A percentile compares a stretch with the other conserved stretches of the same genome.
Evolutionary conservation across 2,329 filamentous ascomycete species (phyloP).

Genomic region (Microdochium bolleyi): DNA sequence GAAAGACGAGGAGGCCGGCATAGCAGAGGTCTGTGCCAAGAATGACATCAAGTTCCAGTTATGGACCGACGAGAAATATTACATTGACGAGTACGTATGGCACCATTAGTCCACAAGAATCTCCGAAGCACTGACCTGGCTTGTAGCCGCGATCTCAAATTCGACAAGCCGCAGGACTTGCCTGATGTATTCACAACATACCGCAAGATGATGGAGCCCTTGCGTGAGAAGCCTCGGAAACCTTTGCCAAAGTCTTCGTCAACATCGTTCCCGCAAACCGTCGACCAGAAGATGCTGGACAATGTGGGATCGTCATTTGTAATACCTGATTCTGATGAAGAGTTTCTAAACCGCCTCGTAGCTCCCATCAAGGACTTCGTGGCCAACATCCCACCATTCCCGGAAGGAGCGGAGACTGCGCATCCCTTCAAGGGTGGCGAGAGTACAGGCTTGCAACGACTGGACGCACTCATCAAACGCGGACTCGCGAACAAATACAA

Average conservation of each 20-base stretch:
- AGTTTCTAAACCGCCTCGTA: constrained; percentile 44
- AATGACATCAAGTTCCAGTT: constrained; percentile 51
- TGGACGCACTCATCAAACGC: constrained; percentile 51
- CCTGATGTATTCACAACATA: constrained; percentile 72
- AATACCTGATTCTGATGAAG: constrained; percentile 48
- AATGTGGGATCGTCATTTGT: constrained; percentile 53
- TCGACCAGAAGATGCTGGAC: constrained; percentile 40
- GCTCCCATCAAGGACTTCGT: constrained; percentile 49
- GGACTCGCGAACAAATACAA: constrained; percentile 60
- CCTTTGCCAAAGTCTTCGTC: constrained; percentile 43
- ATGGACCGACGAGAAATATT: constrained; percentile 72
- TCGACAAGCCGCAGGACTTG: constrained; percentile 48
- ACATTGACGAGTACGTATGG: constrained; percentile 64
- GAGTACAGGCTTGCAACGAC: constrained; percentile 44
- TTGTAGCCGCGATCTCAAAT: constrained; percentile 56
- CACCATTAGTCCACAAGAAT: background rate
- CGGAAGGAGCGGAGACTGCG: constrained; percentile 45
- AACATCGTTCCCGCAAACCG: constrained; percentile 47
- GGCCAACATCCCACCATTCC: constrained; percentile 40
- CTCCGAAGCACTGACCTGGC: background rate
- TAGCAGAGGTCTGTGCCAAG: constrained; percentile 43
- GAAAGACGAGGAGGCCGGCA: constrained; percentile 49
- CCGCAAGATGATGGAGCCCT: constrained; percentile 63
- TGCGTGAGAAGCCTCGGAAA: constrained; percentile 55
- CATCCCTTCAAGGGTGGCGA: constrained; percentile 67